Conservation (phyloP, 192 early-diverging fungal genomes). For the Haplosporangium gracile region DNA sequence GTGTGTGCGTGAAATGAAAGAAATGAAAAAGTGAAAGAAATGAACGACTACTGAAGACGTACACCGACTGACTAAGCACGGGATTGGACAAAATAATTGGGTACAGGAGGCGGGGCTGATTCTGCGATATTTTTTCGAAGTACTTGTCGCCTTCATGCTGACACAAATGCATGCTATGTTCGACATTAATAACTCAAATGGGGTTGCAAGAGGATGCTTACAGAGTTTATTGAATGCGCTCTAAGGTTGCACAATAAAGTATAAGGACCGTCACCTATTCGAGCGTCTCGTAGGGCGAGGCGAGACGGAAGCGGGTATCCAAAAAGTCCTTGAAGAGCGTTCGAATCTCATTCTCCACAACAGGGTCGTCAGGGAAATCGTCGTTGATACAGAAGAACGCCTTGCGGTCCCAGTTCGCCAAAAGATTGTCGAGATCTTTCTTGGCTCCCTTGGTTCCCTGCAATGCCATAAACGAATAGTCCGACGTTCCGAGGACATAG, state of each 20-base stretch:
- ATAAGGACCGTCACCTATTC: no score
- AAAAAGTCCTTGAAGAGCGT: slow-evolving; percentile 30
- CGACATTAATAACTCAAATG: no score
- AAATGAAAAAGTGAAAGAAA: neutral
- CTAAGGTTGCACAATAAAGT: neutral
- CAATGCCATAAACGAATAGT: slow-evolving; percentile 42
- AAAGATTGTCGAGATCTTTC: slow-evolving; percentile 14
- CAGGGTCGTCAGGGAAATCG: slow-evolving; percentile 27
- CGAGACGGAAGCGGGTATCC: slow-evolving; percentile 18
- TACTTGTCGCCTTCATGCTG: no score
- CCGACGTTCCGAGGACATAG: slow-evolving; percentile 46
- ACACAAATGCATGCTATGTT: no score
- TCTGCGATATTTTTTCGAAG: no score
- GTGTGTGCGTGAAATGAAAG: neutral
- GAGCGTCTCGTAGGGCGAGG: slow-evolving; percentile 29
- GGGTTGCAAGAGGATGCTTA: no score
- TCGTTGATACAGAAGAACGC: slow-evolving; percentile 55
- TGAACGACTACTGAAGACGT: no score
- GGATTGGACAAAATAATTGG: no score
- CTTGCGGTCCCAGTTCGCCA: neutral
- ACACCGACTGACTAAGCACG: no score
- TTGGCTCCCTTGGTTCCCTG: slow-evolving; percentile 5
- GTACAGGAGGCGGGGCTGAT: no score
- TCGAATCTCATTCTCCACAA: slow-evolving; percentile 15
- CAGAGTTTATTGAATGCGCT: no score